Evolutionary conservation across 345 rosid genomes (phyloP).

Genomic region (Firmiana major): DNA sequence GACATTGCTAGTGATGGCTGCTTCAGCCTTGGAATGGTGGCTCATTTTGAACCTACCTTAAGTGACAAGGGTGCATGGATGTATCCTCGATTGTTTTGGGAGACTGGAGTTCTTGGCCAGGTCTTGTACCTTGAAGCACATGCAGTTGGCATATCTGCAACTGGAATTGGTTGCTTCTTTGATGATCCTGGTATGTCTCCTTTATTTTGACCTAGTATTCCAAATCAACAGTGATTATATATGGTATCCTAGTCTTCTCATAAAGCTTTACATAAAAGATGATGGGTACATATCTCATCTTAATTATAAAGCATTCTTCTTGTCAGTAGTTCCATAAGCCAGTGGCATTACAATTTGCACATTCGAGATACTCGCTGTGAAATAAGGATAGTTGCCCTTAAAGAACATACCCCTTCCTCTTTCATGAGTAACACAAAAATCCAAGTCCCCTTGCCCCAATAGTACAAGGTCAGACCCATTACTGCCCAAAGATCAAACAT

Average conservation of each 20-base stretch:
- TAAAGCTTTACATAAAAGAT: constrained; percentile 1
- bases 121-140: constrained; percentile 87
- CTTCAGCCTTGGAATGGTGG: constrained; percentile 90
- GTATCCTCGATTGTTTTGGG: constrained; percentile 92
- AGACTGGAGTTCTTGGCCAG: constrained; percentile 88
- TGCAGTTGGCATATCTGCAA: constrained; percentile 85
- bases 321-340: constrained; percentile 1
- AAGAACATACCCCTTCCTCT: not conserved
- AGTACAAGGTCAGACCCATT: not conserved
- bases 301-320: not conserved
- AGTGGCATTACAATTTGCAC: not conserved
- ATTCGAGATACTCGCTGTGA: not conserved
- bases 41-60: constrained; percentile 62
- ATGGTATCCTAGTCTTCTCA: not conserved
- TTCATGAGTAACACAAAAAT: not conserved
- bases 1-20: constrained; percentile 92
- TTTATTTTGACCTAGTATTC: not conserved
- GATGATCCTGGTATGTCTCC: constrained; percentile 69
- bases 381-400: not conserved
- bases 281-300: constrained; percentile 2
- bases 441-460: not conserved
- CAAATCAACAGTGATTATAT: not conserved
- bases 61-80: constrained; percentile 61
- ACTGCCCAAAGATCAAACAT: not conserved
- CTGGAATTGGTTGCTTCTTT: constrained; percentile 89